Percentiles rank a stretch among this genome's conserved stretches.
These are phyloP conservation scores for Wallemia mellicola DNA, from an alignment of 1,284 basidiomycete genomes.

Conservation along the genomic window DNA sequence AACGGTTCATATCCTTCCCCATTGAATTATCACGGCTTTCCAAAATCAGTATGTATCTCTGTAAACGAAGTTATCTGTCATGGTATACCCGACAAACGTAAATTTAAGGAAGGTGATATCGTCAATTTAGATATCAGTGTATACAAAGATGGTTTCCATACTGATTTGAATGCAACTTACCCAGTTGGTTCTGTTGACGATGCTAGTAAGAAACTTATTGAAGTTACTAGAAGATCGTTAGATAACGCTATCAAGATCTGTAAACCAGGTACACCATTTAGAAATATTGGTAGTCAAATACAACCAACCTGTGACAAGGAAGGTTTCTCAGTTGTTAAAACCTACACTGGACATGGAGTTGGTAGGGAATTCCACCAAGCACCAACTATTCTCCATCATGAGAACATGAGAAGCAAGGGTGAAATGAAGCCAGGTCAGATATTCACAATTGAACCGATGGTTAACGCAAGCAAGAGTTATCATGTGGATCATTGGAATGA, in stretches of 20 bases:
- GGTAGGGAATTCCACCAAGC: constrained; percentile 9
- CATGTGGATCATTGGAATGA: constrained; percentile 47
- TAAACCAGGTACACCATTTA: constrained; percentile 62
- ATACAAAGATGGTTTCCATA: constrained; percentile 54
- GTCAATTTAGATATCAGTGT: constrained; percentile 49
- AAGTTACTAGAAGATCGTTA: constrained; percentile 42
- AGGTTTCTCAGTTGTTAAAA: constrained; percentile 53
- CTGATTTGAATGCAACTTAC: constrained; percentile 25
- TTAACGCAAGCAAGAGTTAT: constrained; percentile 28
- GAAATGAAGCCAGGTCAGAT: constrained; percentile 41
- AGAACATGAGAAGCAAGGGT: constrained; percentile 52
- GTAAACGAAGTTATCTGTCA: constrained; percentile 95
- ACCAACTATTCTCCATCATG: constrained; percentile 55
- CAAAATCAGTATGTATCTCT: constrained; percentile 91
- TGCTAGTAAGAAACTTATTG: constrained; percentile 49
- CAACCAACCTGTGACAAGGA: constrained; percentile 51
- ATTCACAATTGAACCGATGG: constrained; percentile 24
- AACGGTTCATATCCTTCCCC: constrained; percentile 80
- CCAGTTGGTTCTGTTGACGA: constrained; percentile 61
- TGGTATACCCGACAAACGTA: constrained; percentile 70
- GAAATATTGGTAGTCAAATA: constrained; percentile 42
- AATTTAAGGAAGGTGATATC: constrained; percentile 66
- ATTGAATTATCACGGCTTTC: constrained; percentile 70
- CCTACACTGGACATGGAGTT: constrained; percentile 4
- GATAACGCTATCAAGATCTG: constrained; percentile 67